Base-by-base conservation (phyloP, 495 filamentous ascomycete species). In the Cryomyces antarcticus region DNA sequence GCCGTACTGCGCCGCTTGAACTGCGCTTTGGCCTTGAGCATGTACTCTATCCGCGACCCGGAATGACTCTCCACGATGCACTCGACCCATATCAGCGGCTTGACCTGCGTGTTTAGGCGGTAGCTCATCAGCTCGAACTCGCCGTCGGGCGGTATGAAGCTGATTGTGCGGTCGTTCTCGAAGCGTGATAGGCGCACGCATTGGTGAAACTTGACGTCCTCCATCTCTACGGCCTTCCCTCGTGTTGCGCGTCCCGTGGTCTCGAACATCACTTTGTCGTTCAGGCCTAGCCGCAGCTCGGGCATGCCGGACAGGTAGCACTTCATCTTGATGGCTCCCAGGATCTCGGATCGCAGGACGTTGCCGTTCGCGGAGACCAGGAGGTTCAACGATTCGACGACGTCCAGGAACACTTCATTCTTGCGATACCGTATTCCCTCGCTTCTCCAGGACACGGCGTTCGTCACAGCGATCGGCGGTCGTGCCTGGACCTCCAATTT, bases 181-280 rank as follows among this genome's bases (percentile, higher is more conserved):
- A 99, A 99, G 28, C 92, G 71, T 17, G 82, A 87, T 44, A 99
- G 64, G 49, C 92, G 77, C 46, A 99, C 92, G 62, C 92, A 99
- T 58, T 99, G 92, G 63, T 99, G 92, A 62, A 99, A 99, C 56
- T 96, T 99, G 56, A 99, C 92, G 49, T 99, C 92, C 61, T 99
- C 92, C 92, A 99, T 99, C 62, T 99, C 92, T 42, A 99, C 88
- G 7, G 89, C 82, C 62, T 99, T 99, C 40, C 92, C 92, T 56
- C 92, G 65, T 41, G 86, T 93, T 6, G 92, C 86, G 42, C 92
- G 72, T 10, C 92, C 92, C 6, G 92, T 99, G 30, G 84, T 89
- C 65, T 99, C 92, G 56, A 99, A 99, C 92, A 99, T 99, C 52
- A 82, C 92, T 60, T 99, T 99, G 63, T 99, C 92, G 67, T 99